Evolutionary conservation across 2,329 filamentous ascomycete species (phyloP).

Genomic region (Trichoderma guizhouense): DNA sequence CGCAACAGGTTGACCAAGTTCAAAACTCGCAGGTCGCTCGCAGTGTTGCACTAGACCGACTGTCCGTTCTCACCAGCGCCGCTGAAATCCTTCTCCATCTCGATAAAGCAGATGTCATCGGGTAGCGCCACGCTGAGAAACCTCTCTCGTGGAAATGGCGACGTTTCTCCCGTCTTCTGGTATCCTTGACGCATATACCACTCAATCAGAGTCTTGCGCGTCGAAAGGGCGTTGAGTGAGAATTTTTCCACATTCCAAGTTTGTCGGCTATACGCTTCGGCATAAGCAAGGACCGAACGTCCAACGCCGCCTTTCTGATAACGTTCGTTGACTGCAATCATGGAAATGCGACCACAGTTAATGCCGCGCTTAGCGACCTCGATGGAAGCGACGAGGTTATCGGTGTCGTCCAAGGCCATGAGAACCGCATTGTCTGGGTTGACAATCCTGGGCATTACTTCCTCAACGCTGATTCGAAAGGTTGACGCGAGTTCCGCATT

Average conservation of each 20-base stretch:
- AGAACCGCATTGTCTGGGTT: slow-evolving; percentile 30
- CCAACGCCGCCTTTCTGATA: slow-evolving; percentile 35
- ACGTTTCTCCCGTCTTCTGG: slow-evolving; percentile 32
- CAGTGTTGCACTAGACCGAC: background rate
- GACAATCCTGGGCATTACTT: slow-evolving; percentile 52
- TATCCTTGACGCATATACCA: slow-evolving; percentile 39
- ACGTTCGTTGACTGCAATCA: slow-evolving; percentile 34
- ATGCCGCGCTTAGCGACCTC: slow-evolving; percentile 27
- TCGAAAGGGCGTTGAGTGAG: slow-evolving; percentile 34
- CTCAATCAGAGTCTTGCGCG: slow-evolving; percentile 31
- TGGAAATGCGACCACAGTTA: slow-evolving; percentile 30
- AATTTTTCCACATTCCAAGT: slow-evolving; percentile 29
- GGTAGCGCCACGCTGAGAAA: slow-evolving; percentile 21
- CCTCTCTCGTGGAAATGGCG: slow-evolving; percentile 31
- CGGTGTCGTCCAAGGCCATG: slow-evolving; percentile 23
- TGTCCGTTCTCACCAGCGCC: background rate
- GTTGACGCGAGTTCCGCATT: slow-evolving; percentile 58
- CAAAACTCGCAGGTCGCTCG: background rate
- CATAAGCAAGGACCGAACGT: slow-evolving; percentile 29
- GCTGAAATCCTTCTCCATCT: slow-evolving; percentile 33
- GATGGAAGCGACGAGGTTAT: slow-evolving; percentile 28
- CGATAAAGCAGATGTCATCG: slow-evolving; percentile 35
- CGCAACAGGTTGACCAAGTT: background rate
- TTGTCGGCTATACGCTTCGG: slow-evolving; percentile 30
- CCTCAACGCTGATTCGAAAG: slow-evolving; percentile 66